Conservation (phyloP, 495 filamentous ascomycete genomes). For the Lentithecium fluviatile region DNA sequence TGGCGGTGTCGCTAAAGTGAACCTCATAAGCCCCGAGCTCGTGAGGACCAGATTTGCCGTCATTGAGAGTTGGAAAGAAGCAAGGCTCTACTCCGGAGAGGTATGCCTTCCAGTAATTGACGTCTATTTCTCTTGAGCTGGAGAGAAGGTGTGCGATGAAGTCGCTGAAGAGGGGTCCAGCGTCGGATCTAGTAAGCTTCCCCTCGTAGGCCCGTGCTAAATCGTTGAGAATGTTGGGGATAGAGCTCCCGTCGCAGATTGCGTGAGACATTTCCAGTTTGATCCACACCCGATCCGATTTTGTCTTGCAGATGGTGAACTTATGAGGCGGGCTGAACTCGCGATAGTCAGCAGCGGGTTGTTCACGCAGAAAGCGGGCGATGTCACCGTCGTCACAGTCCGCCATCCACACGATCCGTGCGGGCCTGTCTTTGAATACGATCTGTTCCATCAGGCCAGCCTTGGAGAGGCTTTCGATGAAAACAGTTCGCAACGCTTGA, state of each 20-base stretch:
- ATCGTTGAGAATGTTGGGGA: conserved; percentile 30
- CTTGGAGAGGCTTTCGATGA: conserved; percentile 49
- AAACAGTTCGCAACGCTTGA: conserved; percentile 54
- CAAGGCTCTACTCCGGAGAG: conserved; percentile 33
- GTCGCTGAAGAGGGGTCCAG: conserved; percentile 34
- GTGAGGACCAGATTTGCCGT: conserved; percentile 9
- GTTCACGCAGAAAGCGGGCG: conserved; percentile 10
- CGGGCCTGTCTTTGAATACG: conserved; percentile 45
- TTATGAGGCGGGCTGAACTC: conserved; percentile 27
- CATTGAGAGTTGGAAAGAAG: conserved; percentile 25
- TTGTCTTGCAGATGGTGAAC: conserved; percentile 28
- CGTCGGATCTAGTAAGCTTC: conserved; percentile 7
- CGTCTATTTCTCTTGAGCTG: conserved; percentile 19
- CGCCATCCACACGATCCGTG: conserved; percentile 12
- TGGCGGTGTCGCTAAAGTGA: conserved; percentile 7
- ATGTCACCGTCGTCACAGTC: conserved; percentile 23
- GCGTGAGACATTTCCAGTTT: conserved; percentile 35
- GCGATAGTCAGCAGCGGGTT: conserved; percentile 22
- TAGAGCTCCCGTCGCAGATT: conserved; percentile 33
- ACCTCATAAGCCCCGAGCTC: conserved; percentile 22
- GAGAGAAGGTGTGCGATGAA: conserved; percentile 34
- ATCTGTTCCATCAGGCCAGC: conserved; percentile 52
- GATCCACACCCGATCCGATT: conserved; percentile 19
- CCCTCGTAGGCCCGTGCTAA: conserved; percentile 29
- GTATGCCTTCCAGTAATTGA: conserved; percentile 37